These are phyloP conservation scores for Saksenaea vasiformis DNA, from an alignment of 371 early-diverging fungal genomes.

Conservation along the genomic window DNA sequence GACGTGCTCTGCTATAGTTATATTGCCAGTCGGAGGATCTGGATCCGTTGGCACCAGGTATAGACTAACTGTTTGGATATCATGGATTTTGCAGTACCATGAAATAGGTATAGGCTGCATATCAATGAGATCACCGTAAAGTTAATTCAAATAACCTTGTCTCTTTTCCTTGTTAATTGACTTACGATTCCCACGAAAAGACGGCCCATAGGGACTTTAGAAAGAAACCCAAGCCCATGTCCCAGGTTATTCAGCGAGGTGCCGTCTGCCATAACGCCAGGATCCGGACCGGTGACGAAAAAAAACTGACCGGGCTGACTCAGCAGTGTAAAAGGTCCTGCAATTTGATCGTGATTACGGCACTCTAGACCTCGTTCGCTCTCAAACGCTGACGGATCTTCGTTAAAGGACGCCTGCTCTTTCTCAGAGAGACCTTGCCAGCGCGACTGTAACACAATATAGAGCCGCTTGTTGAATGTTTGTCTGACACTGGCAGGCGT, in stretches of 20 bases:
- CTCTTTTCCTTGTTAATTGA: neutral
- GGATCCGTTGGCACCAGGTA: slow-evolving; percentile 10
- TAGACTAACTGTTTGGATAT: slow-evolving; percentile 4
- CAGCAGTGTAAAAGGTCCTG: slow-evolving; percentile 14
- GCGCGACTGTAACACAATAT: neutral
- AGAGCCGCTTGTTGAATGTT: slow-evolving; percentile 8
- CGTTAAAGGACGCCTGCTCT: neutral
- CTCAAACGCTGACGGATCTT: neutral
- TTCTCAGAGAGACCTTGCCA: neutral
- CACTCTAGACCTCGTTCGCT: neutral
- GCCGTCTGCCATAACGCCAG: neutral
- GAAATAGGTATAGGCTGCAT: slow-evolving; percentile 16
- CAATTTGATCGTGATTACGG: slow-evolving; percentile 5
- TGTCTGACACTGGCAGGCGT: neutral
- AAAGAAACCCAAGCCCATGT: slow-evolving; percentile 6
- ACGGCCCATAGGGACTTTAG: slow-evolving; percentile 9
- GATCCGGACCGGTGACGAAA: slow-evolving; percentile 17
- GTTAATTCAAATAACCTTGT: neutral
- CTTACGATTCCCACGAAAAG: slow-evolving; percentile 12
- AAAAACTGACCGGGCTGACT: slow-evolving; percentile 8
- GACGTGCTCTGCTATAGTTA: slow-evolving; percentile 1
- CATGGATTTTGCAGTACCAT: slow-evolving; percentile 12
- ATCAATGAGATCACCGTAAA: neutral
- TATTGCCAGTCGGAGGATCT: neutral
- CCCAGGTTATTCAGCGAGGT: neutral